Evolutionary conservation across 2,329 filamentous ascomycete genomes (phyloP), one percentile per base, ranked within the genome.

Genomic region (Penicillium sp.): DNA sequence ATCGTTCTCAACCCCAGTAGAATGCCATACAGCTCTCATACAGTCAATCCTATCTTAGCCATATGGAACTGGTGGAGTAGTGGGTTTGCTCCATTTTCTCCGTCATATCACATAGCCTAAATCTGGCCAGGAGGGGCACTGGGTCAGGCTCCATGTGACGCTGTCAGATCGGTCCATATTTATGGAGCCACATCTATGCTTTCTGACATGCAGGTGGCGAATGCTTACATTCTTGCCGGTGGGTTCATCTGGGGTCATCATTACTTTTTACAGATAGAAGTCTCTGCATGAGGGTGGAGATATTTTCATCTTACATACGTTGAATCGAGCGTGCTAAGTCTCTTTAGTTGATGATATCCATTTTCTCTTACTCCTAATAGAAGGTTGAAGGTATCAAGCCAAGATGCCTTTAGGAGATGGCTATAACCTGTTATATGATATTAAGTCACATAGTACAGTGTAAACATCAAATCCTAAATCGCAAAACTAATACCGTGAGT

Each of bases 41-140:
- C 20, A 51, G 26, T 26, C 42, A 45, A 34, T 37, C 14, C 46
- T 46, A 39, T 35, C 18, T 50, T 44, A 53, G 55, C 47, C 55
- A 61, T 37, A 54, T 59, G 62, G 62, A 49, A 56, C 56, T 56
- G 48, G 59, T 64, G 60, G 61, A 64, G 61, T 34, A 49, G 50
- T 54, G 45, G 46, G 18, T 49, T 54, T 42, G 44, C 44, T 48
- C 57, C 61, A 57, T 61, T 51, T 44, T 16, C 56, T 53, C 56
- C 31, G 32, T 34, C 38, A 32, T 18, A 50, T 57, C 58, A 60
- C 55, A 59, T 55, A 37, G 32, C 14, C 42, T 52, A 56, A 60
- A 47, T 49, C 48, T 46, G 26, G 38, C n/a, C 38, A 40, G 34
- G 49, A 60, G 62, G 61, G 62, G 59, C 62, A 34, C 50, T 57